phyloP scores from a whole-genome alignment of 352 stramenopile species.

The Phytophthora tubulina region DNA sequence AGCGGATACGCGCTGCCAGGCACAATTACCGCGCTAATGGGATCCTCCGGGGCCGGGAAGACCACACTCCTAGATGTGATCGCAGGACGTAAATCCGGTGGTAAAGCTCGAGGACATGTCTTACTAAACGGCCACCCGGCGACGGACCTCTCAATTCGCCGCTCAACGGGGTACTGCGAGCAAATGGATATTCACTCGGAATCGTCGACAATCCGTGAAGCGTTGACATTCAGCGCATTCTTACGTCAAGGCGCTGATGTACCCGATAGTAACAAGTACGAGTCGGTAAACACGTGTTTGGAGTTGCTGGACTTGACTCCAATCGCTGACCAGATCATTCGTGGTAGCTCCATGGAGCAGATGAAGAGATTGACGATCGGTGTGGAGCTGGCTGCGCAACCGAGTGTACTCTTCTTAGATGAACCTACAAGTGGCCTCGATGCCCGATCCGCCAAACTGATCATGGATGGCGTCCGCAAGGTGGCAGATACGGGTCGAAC shows the following conservation, averaged over 20 bases:
- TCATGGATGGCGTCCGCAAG: no score
- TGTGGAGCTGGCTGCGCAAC: slow-evolving; percentile 21
- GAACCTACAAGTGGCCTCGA: slow-evolving; percentile 1
- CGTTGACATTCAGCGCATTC: slow-evolving; percentile 26
- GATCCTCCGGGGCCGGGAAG: slow-evolving; percentile 28
- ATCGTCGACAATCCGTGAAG: slow-evolving; percentile 23
- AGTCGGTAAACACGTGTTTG: slow-evolving; percentile 21
- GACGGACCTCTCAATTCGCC: slow-evolving; percentile 22
- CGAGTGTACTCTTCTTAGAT: slow-evolving; percentile 30
- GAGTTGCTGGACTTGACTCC: slow-evolving; percentile 17
- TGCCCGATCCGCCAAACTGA: no score
- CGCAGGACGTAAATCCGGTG: slow-evolving; percentile 25
- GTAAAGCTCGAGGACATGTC: slow-evolving; percentile 20
- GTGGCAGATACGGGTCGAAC: no score
- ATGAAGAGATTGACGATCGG: slow-evolving; percentile 33
- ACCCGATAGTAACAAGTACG: slow-evolving; percentile 18
- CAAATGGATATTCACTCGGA: slow-evolving; percentile 30
- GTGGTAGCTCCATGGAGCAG: slow-evolving; percentile 31
- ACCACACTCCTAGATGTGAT: slow-evolving; percentile 34
- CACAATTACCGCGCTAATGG: slow-evolving; percentile 32
- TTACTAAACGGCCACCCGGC: slow-evolving; percentile 21
- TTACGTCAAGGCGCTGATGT: slow-evolving; percentile 19
- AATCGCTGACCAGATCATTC: slow-evolving; percentile 32
- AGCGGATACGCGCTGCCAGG: slow-evolving; percentile 18
- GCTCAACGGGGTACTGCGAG: slow-evolving; percentile 27